Evolutionary conservation across 495 filamentous ascomycete genomes (phyloP).

Genomic region (Chaetomium cochliodes): DNA sequence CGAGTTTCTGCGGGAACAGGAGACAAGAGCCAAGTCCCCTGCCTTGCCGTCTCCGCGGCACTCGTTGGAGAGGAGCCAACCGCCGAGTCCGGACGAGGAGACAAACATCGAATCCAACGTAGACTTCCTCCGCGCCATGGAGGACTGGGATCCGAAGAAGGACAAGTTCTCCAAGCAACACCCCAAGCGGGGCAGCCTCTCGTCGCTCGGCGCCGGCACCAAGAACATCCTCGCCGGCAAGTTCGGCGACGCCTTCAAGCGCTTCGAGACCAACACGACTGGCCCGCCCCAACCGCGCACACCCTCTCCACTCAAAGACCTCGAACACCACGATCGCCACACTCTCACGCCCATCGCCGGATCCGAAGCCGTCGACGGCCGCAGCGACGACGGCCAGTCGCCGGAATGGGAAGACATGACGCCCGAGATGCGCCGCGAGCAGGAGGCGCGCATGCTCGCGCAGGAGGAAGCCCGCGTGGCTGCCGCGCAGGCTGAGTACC

Average conservation of each 20-base stretch:
- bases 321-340: constrained; percentile 50
- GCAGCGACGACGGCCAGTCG: constrained; percentile 62
- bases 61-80: constrained; percentile 35
- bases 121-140: constrained; percentile 80
- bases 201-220: constrained; percentile 68
- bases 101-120: constrained; percentile 79
- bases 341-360: constrained; percentile 70
- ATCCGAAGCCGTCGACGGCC: constrained; percentile 70
- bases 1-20: constrained; percentile 68
- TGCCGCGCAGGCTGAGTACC: constrained; percentile 87
- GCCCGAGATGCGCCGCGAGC: constrained; percentile 85
- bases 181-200: constrained; percentile 76
- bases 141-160: constrained; percentile 68
- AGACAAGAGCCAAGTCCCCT: constrained; percentile 45
- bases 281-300: constrained; percentile 46
- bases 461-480: constrained; percentile 93
- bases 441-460: constrained; percentile 78
- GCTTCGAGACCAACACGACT: constrained; percentile 67
- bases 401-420: constrained; percentile 69
- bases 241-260: constrained; percentile 93
- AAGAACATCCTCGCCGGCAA: constrained; percentile 86
- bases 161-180: constrained; percentile 64
- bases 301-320: constrained; percentile 55
- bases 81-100: constrained; percentile 54
- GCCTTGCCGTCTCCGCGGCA: constrained; percentile 39